Percentiles rank a stretch among this genome's conserved stretches.
These are phyloP conservation scores for Salvia rosmarinus DNA, from an alignment of 257 asterid genomes.

Conservation along the genomic window DNA sequence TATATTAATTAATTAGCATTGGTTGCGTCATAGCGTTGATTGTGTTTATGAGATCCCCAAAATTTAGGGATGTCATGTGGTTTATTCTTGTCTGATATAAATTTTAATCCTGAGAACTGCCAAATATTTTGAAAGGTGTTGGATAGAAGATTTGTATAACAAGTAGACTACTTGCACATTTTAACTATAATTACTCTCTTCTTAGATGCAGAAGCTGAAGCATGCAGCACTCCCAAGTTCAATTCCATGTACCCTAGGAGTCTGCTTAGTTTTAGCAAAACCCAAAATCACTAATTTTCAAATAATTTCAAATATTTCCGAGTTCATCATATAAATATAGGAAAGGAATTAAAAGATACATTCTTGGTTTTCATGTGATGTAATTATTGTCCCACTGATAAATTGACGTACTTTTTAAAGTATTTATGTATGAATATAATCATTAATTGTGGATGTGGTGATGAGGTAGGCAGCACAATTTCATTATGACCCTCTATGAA, in stretches of 20 bases:
- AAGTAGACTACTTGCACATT: neutral
- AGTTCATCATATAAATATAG: neutral
- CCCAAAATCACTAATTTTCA: neutral
- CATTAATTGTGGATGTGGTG: neutral
- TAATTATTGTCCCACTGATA: too few species aligned
- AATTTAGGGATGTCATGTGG: slow-evolving; percentile 22
- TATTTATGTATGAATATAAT: too few species aligned
- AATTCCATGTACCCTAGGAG: too few species aligned
- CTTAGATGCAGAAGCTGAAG: neutral
- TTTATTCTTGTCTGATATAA: neutral
- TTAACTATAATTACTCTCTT: too few species aligned
- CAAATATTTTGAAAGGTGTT: neutral
- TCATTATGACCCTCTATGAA: neutral
- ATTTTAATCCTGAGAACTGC: neutral
- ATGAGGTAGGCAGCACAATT: slow-evolving; percentile 5
- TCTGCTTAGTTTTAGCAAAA: neutral
- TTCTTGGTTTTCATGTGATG: neutral
- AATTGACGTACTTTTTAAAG: too few species aligned
- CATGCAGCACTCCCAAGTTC: neutral
- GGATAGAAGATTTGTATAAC: neutral
- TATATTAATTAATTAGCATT: neutral
- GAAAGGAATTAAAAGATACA: neutral
- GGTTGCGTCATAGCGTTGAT: slow-evolving; percentile 16
- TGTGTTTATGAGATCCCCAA: slow-evolving; percentile 4
- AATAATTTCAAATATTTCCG: neutral